Percentiles rank a stretch among this genome's conserved stretches.
Evolutionary conservation across 352 stramenopile genomes (phyloP).

Genomic region (Globisporangium sylvaticum): DNA sequence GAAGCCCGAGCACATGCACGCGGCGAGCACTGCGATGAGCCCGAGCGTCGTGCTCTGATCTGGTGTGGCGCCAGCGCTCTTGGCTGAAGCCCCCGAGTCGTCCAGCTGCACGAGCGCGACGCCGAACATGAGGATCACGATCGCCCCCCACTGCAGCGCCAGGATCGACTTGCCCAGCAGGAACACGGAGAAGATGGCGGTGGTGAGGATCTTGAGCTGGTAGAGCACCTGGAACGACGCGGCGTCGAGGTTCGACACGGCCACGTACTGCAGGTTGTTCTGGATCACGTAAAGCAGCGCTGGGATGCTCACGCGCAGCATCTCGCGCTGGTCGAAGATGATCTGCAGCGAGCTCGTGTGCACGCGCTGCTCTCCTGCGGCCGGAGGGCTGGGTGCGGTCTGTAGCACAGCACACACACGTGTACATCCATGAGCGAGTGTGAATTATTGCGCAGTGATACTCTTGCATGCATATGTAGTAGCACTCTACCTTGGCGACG

Average conservation of each 20-base stretch:
- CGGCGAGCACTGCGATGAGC: conserved; percentile 59
- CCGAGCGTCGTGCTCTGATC: conserved; percentile 65
- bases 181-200: conserved; percentile 81
- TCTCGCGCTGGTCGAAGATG: conserved; percentile 59
- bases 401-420: neutral
- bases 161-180: conserved; percentile 69
- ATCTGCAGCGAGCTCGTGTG: conserved; percentile 19
- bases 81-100: conserved; percentile 19
- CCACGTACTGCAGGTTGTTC: conserved; percentile 84
- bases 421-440: no score
- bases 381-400: neutral
- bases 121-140: conserved; percentile 76
- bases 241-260: conserved; percentile 76
- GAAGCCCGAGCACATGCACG: conserved; percentile 80
- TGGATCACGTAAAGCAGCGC: conserved; percentile 80
- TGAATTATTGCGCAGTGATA: no score
- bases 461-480: no score
- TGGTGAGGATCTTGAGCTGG: conserved; percentile 88
- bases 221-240: conserved; percentile 81
- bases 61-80: conserved; percentile 8
- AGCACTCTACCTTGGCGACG: conserved; percentile 35
- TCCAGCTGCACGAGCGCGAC: conserved; percentile 78
- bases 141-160: conserved; percentile 72
- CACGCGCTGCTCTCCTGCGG: conserved; percentile 6
- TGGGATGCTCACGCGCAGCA: conserved; percentile 72